Conservation (phyloP, 2,329 filamentous ascomycete species). For the Fusarium buxicola region DNA sequence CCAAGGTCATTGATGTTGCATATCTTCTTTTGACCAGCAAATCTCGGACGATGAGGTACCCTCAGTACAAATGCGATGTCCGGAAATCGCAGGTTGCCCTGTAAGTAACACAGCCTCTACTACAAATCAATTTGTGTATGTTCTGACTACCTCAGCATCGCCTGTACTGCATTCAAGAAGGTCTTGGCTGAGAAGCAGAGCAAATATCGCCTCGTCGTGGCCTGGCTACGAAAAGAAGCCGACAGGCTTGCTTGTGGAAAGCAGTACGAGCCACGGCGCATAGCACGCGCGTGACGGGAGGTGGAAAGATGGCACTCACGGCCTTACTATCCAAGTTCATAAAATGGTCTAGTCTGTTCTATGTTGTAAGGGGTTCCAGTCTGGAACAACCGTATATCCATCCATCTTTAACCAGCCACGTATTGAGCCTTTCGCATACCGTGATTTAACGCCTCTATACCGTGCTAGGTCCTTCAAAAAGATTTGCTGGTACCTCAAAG, state of each 20-base stretch:
- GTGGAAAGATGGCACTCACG: background rate
- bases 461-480: background rate
- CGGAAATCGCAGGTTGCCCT: conserved; percentile 69
- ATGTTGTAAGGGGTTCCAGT: background rate
- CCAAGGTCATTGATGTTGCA: conserved; percentile 73
- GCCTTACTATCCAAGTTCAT: background rate
- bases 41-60: conserved; percentile 57
- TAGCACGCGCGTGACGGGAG: background rate
- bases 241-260: conserved; percentile 47
- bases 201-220: conserved; percentile 70
- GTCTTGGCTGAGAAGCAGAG: conserved; percentile 80
- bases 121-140: background rate
- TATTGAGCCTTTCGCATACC: background rate
- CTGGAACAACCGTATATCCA: conserved; percentile 2
- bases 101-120: conserved; percentile 58
- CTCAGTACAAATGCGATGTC: conserved; percentile 69
- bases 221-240: conserved; percentile 71
- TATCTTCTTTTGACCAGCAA: conserved; percentile 71
- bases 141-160: conserved; percentile 63
- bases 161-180: conserved; percentile 74
- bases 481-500: conserved; percentile 38
- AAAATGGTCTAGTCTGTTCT: background rate
- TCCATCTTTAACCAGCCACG: background rate
- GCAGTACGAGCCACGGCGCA: background rate
- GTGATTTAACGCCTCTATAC: background rate